Conservation (phyloP, 768 basidiomycete genomes). For the Dioszegia aurantiaca region DNA sequence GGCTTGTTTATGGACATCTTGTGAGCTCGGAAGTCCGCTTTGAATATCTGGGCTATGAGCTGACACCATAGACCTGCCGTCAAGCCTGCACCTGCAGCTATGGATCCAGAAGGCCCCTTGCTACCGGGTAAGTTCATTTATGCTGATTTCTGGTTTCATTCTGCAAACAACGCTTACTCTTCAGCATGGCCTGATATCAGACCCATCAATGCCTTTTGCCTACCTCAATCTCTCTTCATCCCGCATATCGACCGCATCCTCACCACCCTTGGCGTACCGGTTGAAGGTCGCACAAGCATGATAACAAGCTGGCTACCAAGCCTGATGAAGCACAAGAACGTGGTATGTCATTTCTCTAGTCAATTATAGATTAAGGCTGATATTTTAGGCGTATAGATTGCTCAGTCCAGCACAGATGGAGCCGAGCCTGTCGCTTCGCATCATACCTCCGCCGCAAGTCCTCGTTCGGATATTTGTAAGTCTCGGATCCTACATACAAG, state of each 20-base stretch:
- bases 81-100: constrained; percentile 28
- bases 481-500: background rate
- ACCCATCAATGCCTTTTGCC: constrained; percentile 41
- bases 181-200: constrained; percentile 46
- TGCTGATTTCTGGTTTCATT: background rate
- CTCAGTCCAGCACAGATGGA: constrained; percentile 33
- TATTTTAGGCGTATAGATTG: constrained; percentile 20
- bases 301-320: constrained; percentile 45
- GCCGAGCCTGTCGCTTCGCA: constrained; percentile 27
- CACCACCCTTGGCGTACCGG: constrained; percentile 35
- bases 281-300: constrained; percentile 41
- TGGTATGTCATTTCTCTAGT: constrained; percentile 23
- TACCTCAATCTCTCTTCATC: constrained; percentile 45
- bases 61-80: constrained; percentile 22
- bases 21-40: constrained; percentile 21
- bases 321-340: constrained; percentile 44
- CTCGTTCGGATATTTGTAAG: constrained; percentile 45
- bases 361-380: background rate
- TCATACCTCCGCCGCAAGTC: constrained; percentile 46
- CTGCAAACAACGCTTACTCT: background rate
- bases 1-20: constrained; percentile 43
- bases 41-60: background rate
- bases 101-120: constrained; percentile 31
- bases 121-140: constrained; percentile 32
- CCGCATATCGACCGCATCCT: constrained; percentile 48